These are phyloP conservation scores for Thermothelomyces thermophilus DNA, from an alignment of 2,329 filamentous ascomycete species.

Conservation along the genomic window DNA sequence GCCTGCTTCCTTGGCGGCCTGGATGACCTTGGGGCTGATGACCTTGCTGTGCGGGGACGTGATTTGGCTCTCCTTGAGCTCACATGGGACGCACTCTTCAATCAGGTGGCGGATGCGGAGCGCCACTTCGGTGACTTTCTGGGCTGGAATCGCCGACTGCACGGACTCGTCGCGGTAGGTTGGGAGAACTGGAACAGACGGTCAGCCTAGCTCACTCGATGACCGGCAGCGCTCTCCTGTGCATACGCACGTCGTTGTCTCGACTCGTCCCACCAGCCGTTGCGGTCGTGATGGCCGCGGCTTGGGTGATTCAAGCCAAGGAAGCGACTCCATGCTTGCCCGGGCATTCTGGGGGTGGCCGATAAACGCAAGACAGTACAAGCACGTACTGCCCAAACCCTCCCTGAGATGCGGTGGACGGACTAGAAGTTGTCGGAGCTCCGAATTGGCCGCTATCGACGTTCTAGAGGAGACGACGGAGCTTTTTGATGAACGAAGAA, in stretches of 20 bases:
- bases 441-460: not conserved
- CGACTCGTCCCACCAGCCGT: slow-evolving; percentile 28
- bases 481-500: not conserved
- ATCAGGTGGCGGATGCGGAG: slow-evolving; percentile 86
- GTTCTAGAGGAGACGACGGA: not conserved
- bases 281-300: slow-evolving; percentile 22
- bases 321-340: slow-evolving; percentile 29
- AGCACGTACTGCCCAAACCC: not conserved
- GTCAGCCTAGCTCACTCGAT: not conserved
- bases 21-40: slow-evolving; percentile 72
- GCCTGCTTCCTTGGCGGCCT: slow-evolving; percentile 76
- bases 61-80: slow-evolving; percentile 69
- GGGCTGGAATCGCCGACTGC: slow-evolving; percentile 62
- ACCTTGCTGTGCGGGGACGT: slow-evolving; percentile 77
- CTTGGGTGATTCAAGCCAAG: slow-evolving; percentile 29
- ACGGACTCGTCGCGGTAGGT: slow-evolving; percentile 51
- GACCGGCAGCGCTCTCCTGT: not conserved
- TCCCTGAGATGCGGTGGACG: not conserved
- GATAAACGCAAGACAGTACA: not conserved
- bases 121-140: slow-evolving; percentile 82
- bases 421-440: not conserved
- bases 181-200: slow-evolving; percentile 53
- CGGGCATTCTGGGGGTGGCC: slow-evolving; percentile 12
- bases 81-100: slow-evolving; percentile 83
- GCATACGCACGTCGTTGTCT: slow-evolving; percentile 26